Evolutionary conservation across 768 basidiomycete species (phyloP).

Genomic region (Naganishia vaughanmartiniae): DNA sequence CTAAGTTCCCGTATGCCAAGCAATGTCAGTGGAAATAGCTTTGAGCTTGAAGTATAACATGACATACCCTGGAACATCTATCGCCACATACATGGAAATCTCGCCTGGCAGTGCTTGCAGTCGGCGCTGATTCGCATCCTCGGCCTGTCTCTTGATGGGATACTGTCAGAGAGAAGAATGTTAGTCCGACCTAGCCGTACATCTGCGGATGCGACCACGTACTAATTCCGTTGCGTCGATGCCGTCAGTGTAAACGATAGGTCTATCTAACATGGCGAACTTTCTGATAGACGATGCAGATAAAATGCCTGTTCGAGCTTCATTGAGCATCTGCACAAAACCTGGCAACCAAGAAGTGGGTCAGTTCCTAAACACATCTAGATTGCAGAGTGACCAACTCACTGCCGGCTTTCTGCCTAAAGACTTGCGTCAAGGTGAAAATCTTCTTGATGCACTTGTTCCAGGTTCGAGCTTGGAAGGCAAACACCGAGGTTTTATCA

Average conservation of each 20-base stretch:
- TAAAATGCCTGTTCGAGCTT: slow-evolving; percentile 22
- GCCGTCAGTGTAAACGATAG: slow-evolving; percentile 25
- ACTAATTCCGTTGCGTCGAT: slow-evolving; percentile 31
- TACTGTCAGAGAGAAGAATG: neutral
- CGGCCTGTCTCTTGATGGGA: slow-evolving; percentile 24
- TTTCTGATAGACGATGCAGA: slow-evolving; percentile 4
- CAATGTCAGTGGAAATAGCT: neutral
- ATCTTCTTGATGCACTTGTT: slow-evolving; percentile 7
- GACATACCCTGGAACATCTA: slow-evolving; percentile 20
- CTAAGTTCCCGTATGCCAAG: neutral
- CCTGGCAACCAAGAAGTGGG: neutral
- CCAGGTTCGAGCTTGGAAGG: slow-evolving; percentile 29
- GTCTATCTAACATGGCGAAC: slow-evolving; percentile 19
- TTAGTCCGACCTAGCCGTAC: neutral
- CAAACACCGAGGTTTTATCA: slow-evolving; percentile 23
- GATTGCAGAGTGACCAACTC: neutral
- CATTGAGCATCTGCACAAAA: slow-evolving; percentile 31
- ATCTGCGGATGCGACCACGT: neutral
- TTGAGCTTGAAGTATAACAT: neutral
- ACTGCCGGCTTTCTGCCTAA: slow-evolving; percentile 27
- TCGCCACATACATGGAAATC: slow-evolving; percentile 22
- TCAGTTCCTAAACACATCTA: neutral
- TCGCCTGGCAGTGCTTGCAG: slow-evolving; percentile 16
- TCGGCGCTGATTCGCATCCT: slow-evolving; percentile 21
- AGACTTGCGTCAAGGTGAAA: slow-evolving; percentile 25